Base-by-base conservation (phyloP, 2,329 filamentous ascomycete genomes). In the Thielaviopsis musarum region DNA sequence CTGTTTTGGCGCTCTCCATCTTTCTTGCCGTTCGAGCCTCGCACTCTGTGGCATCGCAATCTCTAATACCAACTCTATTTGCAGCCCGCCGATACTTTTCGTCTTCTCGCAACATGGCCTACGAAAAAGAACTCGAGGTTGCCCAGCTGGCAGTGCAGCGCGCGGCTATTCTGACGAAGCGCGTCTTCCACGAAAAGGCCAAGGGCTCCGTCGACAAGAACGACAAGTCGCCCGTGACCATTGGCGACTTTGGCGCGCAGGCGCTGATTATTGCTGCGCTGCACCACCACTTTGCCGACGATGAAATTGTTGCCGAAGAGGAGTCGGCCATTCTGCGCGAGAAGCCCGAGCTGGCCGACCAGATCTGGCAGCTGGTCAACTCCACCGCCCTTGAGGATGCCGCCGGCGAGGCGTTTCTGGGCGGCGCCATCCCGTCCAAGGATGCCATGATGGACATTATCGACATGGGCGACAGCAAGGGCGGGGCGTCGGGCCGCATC, bases 211-310 rank as follows among this genome's bases (percentile, higher is more conserved):
- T 64, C 30, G 87, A 85, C 70, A 98, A 98, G 76, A 85, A 88
- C 72, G 93, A 98, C 77, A 89, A 88, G 70, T 95, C 91, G 10
- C 93, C 93, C 64, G 93, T 98, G 67, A 98, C 93, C 19, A 93
- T 97, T 66, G 93, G 91, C 70, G 93, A 98, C 75, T 97, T 95
- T 71, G 93, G 93, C 68, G 94, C 93, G 45, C 93, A 98, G 75
- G 91, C 93, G 34, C 82, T 98, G 65, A 95, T 98, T 72, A 95
- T 97, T 68, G 80, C 84, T 60, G 91, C 91, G 28, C 84, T 98
- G 65, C 84, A 85, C 72, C 82, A 88, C 72, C 88, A 87, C 72
- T 98, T 98, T 75, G 93, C 93, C 19, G 69, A 82, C 41, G 93
- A 98, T 69, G 85, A 88, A 70, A 87, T 98, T 64, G 88, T 98